Evolutionary conservation across 805 yeast species (phyloP).

Genomic region (Ogataea wickerhamii): DNA sequence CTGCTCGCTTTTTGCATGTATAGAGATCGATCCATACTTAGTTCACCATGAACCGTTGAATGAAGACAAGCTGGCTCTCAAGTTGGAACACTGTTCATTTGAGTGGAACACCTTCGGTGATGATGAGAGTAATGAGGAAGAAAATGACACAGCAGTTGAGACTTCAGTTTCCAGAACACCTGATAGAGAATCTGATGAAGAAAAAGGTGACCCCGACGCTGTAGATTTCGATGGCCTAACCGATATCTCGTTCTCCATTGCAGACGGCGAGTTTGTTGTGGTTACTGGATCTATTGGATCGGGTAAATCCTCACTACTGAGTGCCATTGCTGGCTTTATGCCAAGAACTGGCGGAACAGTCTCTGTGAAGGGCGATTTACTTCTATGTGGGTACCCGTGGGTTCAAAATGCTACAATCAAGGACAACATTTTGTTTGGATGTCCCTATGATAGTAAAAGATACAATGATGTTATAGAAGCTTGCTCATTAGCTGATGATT

Average conservation of each 20-base stretch:
- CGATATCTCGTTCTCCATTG: slow-evolving; percentile 48
- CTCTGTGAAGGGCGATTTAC: slow-evolving; percentile 47
- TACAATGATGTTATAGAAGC: slow-evolving; percentile 56
- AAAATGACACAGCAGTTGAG: not conserved
- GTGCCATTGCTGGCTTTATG: slow-evolving; percentile 74
- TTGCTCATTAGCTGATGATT: slow-evolving; percentile 65
- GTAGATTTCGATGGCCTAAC: slow-evolving; percentile 42
- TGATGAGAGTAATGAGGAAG: not conserved
- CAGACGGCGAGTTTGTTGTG: slow-evolving; percentile 62
- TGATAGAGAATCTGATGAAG: not conserved
- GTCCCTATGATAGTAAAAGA: slow-evolving; percentile 43
- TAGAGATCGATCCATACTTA: slow-evolving; percentile 37
- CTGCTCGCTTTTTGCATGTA: slow-evolving; percentile 44
- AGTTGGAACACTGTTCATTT: slow-evolving; percentile 53
- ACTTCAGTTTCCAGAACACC: slow-evolving; percentile 1
- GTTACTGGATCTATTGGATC: slow-evolving; percentile 76
- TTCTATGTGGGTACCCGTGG: slow-evolving; percentile 71
- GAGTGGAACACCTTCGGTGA: slow-evolving; percentile 55
- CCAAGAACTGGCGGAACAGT: slow-evolving; percentile 49
- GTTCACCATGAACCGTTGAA: slow-evolving; percentile 17
- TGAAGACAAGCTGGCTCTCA: slow-evolving; percentile 40
- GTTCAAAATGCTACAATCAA: slow-evolving; percentile 75
- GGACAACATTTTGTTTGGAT: slow-evolving; percentile 72
- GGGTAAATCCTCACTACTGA: slow-evolving; percentile 72
- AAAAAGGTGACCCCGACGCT: slow-evolving; percentile 17